Percentiles rank a stretch among this genome's conserved stretches.
These are phyloP conservation scores for Volvariella volvacea DNA, from an alignment of 1,284 basidiomycete species.

Conservation along the genomic window DNA sequence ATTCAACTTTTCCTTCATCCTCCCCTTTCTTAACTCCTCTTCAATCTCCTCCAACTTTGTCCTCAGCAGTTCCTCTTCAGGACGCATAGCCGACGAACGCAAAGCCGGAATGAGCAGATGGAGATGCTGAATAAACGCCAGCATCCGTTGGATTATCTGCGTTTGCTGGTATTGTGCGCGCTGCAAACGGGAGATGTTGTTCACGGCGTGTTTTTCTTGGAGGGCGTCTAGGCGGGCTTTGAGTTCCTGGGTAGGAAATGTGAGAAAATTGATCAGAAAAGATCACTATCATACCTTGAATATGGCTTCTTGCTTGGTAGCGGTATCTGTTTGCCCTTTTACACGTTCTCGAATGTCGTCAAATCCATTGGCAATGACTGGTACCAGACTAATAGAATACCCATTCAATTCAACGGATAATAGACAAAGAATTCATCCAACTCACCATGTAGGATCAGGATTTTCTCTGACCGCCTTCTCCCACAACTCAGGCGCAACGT, in stretches of 20 bases:
- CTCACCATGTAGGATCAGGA: slow-evolving; percentile 75
- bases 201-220: slow-evolving; percentile 59
- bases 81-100: slow-evolving; percentile 72
- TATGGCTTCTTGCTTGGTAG: slow-evolving; percentile 68
- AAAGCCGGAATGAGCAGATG: slow-evolving; percentile 77
- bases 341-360: slow-evolving; percentile 79
- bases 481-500: slow-evolving; percentile 77
- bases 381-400: slow-evolving; percentile 56
- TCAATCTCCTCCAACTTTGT: slow-evolving; percentile 69
- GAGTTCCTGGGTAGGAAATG: slow-evolving; percentile 46
- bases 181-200: slow-evolving; percentile 64
- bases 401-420: background rate
- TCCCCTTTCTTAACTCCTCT: slow-evolving; percentile 62
- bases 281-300: slow-evolving; percentile 40
- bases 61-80: slow-evolving; percentile 74
- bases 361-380: slow-evolving; percentile 77
- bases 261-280: slow-evolving; percentile 1
- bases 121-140: slow-evolving; percentile 68
- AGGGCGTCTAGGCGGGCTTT: slow-evolving; percentile 60
- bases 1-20: slow-evolving; percentile 69
- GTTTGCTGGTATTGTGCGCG: slow-evolving; percentile 63
- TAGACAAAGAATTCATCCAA: slow-evolving; percentile 5
- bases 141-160: slow-evolving; percentile 70
- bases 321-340: slow-evolving; percentile 70
- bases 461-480: slow-evolving; percentile 78